Evolutionary conservation across 1,284 basidiomycete species (phyloP), one percentile per base, ranked within the genome.

Genomic region (Hypsizygus ulmarius): DNA sequence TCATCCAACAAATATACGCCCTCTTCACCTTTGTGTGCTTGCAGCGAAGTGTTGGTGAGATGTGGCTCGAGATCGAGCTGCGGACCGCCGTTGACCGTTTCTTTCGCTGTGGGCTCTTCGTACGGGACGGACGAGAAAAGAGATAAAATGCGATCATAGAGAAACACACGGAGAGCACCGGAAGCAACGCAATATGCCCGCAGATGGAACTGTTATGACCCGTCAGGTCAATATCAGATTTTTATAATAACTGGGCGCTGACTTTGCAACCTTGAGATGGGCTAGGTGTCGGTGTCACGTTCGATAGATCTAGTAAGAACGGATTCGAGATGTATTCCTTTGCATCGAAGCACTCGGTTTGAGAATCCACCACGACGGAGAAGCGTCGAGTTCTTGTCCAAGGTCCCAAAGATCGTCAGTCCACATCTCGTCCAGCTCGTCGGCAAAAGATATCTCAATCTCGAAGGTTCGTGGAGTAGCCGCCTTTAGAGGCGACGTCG

Each of bases 21-120:
- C 38, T 74, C 75, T 58, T 89, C 83, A 8, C 87, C 82, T 9
- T 68, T 69, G 50, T 84, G 78, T 10, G 66, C 77, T 66, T 97
- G 96, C n/a, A 97, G 72, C 36, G 92, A 95, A 0, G 97, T 97
- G 62, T 99, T 99, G 32, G 96, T 99, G 14, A 99, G 73, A 66
- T 99, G 97, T 0, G 88, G 79, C 1, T 75, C 60, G 5, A 98
- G 75, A 62, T 93, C 84, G 9, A 73, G 50, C 9, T 57, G 53
- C 3, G 61, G 54, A 21, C 58, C 51, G 25, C 59, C 55, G 14
- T 58, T 52, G 1, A 59, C 63, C 32, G 58, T 53, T 21, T 47
- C 47, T 27, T 64, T 49, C 21, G 60, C 54, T 1, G 50, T 53
- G 3, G 84, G 84, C 0, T 63, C 37, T 0, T 57, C 52, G 61